Evolutionary conservation across 116 monocot genomes (phyloP), one percentile per base, ranked within the genome.

Genomic region (Iris pallida): DNA sequence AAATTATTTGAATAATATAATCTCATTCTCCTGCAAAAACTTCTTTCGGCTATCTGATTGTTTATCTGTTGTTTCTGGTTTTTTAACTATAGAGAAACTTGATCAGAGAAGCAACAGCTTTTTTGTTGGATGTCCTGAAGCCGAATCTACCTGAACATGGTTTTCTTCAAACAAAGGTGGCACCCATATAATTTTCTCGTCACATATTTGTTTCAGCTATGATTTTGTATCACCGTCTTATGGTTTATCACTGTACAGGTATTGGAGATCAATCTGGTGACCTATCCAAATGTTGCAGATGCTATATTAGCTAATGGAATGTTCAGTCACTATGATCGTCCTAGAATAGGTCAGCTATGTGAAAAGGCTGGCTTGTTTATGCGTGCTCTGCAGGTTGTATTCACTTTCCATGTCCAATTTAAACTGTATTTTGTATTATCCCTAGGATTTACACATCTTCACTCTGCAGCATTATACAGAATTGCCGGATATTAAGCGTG

Each of bases 231-330:
- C 52, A 13, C 64, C 41, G 51, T 64, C 45, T 68, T 18, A 66
- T 42, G 11, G 52, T 75, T 45, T 53, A 20, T 51, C 53, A 55
- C 63, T 59, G 51, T 17, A 15, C 78, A 99, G 99, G 93, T 99
- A 11, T 80, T 99, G 77, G 99, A 99, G 82, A 93, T 99, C 68
- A 99, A 99, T 75, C 76, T 99, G 69, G 93, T 99, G 64, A 99
- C 99, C 47, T 99, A 88, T 77, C 99, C 99, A 65, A 99, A 99
- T 85, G 99, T 93, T 69, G 99, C 93, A 40, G 99, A 99, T 93
- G 93, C 99, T 53, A 99, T 99, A 60, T 86, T 99, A 71, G 99
- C 99, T 45, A 99, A 99, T 86, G 99, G 99, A 60, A 99, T 99
- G 99, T 99, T 99, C 66, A 90, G 82, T 75, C 99, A 99, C 67